phyloP scores from a whole-genome alignment of 2,329 filamentous ascomycete genomes.

The Ceratocystiopsis minuta region DNA sequence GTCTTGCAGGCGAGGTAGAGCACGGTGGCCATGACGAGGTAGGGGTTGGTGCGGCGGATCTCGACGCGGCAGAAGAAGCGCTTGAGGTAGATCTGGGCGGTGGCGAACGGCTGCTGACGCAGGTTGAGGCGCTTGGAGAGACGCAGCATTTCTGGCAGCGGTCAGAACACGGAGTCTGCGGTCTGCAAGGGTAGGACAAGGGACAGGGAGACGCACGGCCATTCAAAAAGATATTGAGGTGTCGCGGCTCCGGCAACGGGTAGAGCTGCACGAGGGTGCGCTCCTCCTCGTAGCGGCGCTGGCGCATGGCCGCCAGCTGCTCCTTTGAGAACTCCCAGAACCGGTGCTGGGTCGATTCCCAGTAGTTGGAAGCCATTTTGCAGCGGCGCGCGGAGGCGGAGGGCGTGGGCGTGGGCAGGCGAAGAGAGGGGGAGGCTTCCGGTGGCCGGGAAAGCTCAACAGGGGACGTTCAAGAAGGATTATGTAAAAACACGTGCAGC shows the following conservation, averaged over 20 bases:
- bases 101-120: conserved; percentile 82
- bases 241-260: conserved; percentile 62
- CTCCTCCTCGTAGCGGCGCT: conserved; percentile 61
- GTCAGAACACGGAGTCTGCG: too few relatives aligned
- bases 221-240: conserved; percentile 70
- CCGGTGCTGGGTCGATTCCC: conserved; percentile 80
- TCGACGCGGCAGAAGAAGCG: conserved; percentile 85
- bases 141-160: conserved; percentile 23
- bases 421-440: background rate
- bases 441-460: background rate
- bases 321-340: conserved; percentile 83
- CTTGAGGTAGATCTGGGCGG: conserved; percentile 86
- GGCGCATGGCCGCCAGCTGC: conserved; percentile 56
- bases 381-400: too few relatives aligned
- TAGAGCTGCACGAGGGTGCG: conserved; percentile 58
- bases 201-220: too few relatives aligned
- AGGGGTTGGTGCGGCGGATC: conserved; percentile 82
- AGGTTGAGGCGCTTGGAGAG: conserved; percentile 70
- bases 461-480: background rate
- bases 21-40: conserved; percentile 80
- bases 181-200: too few relatives aligned
- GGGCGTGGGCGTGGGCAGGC: background rate
- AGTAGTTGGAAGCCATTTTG: conserved; percentile 84
- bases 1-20: conserved; percentile 95
- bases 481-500: conserved; percentile 4